Conservation (phyloP, 306 rosid species). For the Prunus kanzakura region DNA sequence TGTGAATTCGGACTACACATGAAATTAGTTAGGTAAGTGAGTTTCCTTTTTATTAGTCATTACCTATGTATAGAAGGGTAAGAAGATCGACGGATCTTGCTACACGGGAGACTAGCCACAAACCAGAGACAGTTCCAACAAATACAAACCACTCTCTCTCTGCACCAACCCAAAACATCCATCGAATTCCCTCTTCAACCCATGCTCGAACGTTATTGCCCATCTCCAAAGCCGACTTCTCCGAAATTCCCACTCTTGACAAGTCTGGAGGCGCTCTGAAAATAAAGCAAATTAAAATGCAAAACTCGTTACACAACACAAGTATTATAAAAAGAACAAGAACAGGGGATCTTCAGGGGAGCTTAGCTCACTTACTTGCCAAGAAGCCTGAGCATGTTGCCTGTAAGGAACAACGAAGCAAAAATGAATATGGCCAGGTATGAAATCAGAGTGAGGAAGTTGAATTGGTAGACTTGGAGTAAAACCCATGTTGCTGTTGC, state of each 20-base stretch:
- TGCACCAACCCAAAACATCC: conserved; percentile 37
- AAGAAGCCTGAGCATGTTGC: conserved; percentile 44
- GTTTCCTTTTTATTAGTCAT: background rate
- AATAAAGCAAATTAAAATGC: background rate
- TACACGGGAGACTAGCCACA: conserved; percentile 44
- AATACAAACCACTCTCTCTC: conserved; percentile 40
- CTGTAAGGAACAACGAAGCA: conserved; percentile 49
- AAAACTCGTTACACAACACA: background rate
- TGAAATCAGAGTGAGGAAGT: conserved; percentile 49
- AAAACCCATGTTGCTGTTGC: conserved; percentile 59
- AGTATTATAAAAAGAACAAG: background rate
- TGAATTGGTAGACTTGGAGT: conserved; percentile 50
- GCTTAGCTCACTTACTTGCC: conserved; percentile 54
- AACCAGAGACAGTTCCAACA: conserved; percentile 32
- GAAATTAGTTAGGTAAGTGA: background rate
- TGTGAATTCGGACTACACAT: too few species aligned
- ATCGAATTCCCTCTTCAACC: conserved; percentile 44
- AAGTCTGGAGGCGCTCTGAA: conserved; percentile 42
- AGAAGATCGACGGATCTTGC: conserved; percentile 39
- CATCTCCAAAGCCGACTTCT: conserved; percentile 24
- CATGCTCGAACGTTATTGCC: conserved; percentile 24
- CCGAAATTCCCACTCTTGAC: conserved; percentile 33
- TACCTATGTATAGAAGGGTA: conserved; percentile 51
- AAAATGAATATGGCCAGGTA: conserved; percentile 41
- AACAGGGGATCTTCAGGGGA: background rate